Conservation (phyloP, 345 rosid species). For the Bretschneidera sinensis region DNA sequence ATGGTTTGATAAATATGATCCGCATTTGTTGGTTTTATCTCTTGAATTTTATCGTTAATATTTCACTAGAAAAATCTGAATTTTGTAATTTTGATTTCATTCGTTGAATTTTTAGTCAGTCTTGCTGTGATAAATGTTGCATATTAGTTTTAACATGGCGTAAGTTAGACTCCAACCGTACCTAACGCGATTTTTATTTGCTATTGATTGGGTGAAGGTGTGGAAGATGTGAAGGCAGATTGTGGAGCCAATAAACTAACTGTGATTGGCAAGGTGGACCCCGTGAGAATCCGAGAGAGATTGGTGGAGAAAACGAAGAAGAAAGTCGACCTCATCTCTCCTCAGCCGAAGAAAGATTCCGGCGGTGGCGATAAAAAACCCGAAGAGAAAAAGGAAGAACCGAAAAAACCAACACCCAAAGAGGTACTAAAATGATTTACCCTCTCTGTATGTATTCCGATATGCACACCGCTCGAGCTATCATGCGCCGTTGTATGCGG, state of each 20-base stretch:
- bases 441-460: not conserved
- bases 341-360: slow-evolving; percentile 31
- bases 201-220: slow-evolving; percentile 42
- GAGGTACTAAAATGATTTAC: slow-evolving; percentile 9
- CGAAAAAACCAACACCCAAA: slow-evolving; percentile 41
- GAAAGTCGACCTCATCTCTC: slow-evolving; percentile 35
- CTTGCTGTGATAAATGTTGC: too few species aligned
- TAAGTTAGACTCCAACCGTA: not conserved
- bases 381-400: slow-evolving; percentile 37
- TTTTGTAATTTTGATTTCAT: too few species aligned
- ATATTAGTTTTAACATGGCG: not conserved
- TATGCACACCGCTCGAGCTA: not conserved
- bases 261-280: slow-evolving; percentile 74
- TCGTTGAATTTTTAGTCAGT: too few species aligned
- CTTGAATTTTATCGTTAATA: too few species aligned
- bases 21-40: too few species aligned
- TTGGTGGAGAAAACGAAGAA: slow-evolving; percentile 48
- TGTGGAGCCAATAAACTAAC: slow-evolving; percentile 46
- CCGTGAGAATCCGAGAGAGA: slow-evolving; percentile 34
- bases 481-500: not conserved
- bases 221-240: slow-evolving; percentile 60
- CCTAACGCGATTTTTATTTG: not conserved
- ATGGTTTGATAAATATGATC: too few species aligned
- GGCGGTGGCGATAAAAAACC: slow-evolving; percentile 32
- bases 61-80: too few species aligned